Evolutionary conservation across 225 moss, liverwort and hornwort species (phyloP).

Genomic region (Pseudoscleropodium purum): DNA sequence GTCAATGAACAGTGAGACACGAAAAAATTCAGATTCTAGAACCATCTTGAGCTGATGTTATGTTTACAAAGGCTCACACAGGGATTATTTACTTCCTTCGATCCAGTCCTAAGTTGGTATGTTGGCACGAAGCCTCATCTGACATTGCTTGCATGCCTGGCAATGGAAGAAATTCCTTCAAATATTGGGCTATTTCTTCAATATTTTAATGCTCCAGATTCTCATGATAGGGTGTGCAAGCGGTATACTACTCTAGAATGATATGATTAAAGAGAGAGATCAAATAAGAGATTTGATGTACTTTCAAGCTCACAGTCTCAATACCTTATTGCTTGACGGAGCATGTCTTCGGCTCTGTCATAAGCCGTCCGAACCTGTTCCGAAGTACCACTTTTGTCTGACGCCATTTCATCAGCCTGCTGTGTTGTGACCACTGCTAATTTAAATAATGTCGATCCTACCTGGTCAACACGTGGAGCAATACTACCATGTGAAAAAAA

Average conservation of each 20-base stretch:
- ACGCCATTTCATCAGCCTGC: conserved; percentile 51
- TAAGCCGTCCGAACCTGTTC: conserved; percentile 43
- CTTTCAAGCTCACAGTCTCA: neutral
- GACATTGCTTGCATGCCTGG: neutral
- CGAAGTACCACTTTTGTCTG: conserved; percentile 13
- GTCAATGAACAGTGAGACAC: neutral
- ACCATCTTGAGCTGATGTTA: neutral
- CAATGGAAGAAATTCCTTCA: neutral
- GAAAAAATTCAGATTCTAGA: neutral
- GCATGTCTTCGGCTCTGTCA: conserved; percentile 70
- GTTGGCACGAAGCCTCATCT: neutral
- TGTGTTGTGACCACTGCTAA: conserved; percentile 76
- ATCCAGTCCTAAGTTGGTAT: neutral
- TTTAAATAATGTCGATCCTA: conserved; percentile 84
- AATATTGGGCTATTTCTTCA: neutral
- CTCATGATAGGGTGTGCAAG: neutral
- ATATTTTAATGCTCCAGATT: neutral
- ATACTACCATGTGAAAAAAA: neutral
- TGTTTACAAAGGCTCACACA: neutral
- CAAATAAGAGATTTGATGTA: neutral
- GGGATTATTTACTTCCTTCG: neutral
- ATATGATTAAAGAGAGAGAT: neutral
- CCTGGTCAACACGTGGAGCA: conserved; percentile 21
- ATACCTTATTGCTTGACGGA: conserved; percentile 72
- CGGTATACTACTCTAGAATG: neutral